Base-by-base conservation (phyloP, 257 asterid species). In the Penstemon newberryi region DNA sequence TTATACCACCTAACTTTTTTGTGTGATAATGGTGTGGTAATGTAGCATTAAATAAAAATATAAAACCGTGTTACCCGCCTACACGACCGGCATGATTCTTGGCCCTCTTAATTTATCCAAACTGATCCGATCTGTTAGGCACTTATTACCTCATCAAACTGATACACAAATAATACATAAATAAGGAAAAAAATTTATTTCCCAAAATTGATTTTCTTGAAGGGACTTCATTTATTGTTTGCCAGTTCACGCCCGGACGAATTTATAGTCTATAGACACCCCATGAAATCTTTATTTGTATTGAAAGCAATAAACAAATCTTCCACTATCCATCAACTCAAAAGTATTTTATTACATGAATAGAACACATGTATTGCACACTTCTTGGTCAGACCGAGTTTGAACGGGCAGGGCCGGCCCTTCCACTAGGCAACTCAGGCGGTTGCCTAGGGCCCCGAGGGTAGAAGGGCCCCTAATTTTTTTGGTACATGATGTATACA, bases 91-190 rank as follows among this genome's bases (percentile, higher is more conserved):
- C 74, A 74, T 53, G 80, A 80, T 78, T 76, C 39, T 37, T 18
- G 78, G 67, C 52, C 45, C 43, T 73, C 44, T 63, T 44, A 60
- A 69, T 65, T 52, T 64, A 65, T 60, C 45, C 75, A 75, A 66
- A 63, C 81, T 75, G 87, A 86, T 86, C 89, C 67, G 77, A 80
- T 76, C 87, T 76, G 73, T 60, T 77, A 70, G 38, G 49, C 70
- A 74, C 77, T 76, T 52, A 73, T 79, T 69, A 70, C 81, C 74
- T 77, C 74, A 67, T 75, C 64, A 71, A 72, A 70, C 69, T 65
- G 38, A 47, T 41, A 12, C 8, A 44, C 15, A 50, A 3, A 13
- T 13, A 43, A 1, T 11, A 64, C 6, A 19, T 58, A 44, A 66
- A 47, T 40, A 47, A 69, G 46, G 37, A 63, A 66, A 57, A 4